A percentile compares a stretch with the other conserved stretches of the same genome.
These are phyloP conservation scores for Pachysandra terminalis DNA, from an alignment of 164 flowering plant genomes.

Conservation along the genomic window DNA sequence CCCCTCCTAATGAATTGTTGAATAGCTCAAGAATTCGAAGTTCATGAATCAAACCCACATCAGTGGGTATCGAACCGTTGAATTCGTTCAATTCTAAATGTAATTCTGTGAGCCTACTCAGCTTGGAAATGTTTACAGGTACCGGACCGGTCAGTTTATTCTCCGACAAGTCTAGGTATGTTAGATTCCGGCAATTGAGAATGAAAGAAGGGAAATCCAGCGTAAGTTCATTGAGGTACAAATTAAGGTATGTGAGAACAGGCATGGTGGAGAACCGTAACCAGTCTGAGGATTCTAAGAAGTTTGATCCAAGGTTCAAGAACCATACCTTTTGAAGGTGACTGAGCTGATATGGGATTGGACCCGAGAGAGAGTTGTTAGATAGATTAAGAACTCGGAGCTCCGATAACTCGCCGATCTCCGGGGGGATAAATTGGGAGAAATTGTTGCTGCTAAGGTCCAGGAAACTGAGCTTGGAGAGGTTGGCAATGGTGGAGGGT, in stretches of 20 bases:
- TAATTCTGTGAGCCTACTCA: constrained; percentile 38
- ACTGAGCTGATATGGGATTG: constrained; percentile 38
- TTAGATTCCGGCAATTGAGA: constrained; percentile 31
- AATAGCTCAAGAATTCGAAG: constrained; percentile 33
- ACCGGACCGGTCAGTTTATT: constrained; percentile 33
- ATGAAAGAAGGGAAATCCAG: constrained; percentile 39
- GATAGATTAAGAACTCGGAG: constrained; percentile 33
- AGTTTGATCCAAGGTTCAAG: constrained; percentile 44
- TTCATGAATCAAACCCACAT: constrained; percentile 25
- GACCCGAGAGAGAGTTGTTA: constrained; percentile 37
- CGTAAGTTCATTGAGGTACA: constrained; percentile 24
- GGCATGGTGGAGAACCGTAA: constrained; percentile 34
- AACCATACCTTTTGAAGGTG: constrained; percentile 36
- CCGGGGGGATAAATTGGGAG: constrained; percentile 27
- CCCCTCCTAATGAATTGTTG: too few species aligned
- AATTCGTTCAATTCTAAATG: constrained; percentile 31
- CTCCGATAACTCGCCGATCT: constrained; percentile 36
- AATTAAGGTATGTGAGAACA: constrained; percentile 31
- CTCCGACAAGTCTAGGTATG: constrained; percentile 43
- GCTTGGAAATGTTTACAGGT: constrained; percentile 34
- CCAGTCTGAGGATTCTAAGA: constrained; percentile 40
- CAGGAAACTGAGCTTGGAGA: constrained; percentile 37
- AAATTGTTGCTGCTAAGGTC: constrained; percentile 42
- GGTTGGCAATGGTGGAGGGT: constrained; percentile 35
- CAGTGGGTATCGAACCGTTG: constrained; percentile 33